Conservation (phyloP, 768 basidiomycete genomes). For the Termitomyces sp. region DNA sequence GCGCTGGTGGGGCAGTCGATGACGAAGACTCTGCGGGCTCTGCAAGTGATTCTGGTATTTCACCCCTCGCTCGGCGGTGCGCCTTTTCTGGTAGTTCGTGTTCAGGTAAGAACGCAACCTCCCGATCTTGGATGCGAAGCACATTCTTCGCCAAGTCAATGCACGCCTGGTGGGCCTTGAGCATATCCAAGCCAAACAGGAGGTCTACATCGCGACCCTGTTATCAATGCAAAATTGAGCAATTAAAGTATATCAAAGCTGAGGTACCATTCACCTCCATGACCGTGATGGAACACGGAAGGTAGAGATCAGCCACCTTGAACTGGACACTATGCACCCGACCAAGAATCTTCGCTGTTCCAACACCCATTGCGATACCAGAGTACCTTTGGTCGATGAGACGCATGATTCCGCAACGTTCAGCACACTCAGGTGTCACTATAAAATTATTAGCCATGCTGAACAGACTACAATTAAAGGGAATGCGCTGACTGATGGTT, state of each 20-base stretch:
- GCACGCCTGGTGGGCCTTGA: slow-evolving; percentile 93
- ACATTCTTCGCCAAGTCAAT: slow-evolving; percentile 91
- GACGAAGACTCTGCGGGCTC: slow-evolving; percentile 15
- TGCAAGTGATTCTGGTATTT: slow-evolving; percentile 20
- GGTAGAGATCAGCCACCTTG: slow-evolving; percentile 76
- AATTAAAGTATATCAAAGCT: neutral
- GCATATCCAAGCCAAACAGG: slow-evolving; percentile 98
- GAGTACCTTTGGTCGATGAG: slow-evolving; percentile 83
- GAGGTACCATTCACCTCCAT: slow-evolving; percentile 65
- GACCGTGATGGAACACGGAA: slow-evolving; percentile 91
- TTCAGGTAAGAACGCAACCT: slow-evolving; percentile 87
- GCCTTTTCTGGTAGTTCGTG: slow-evolving; percentile 91
- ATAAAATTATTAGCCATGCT: neutral
- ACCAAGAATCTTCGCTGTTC: slow-evolving; percentile 91
- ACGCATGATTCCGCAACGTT: slow-evolving; percentile 92
- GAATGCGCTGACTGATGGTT: slow-evolving; percentile 77
- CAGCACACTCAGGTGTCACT: slow-evolving; percentile 94
- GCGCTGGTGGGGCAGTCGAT: neutral
- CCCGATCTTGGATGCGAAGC: slow-evolving; percentile 87
- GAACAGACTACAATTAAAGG: neutral
- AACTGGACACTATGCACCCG: slow-evolving; percentile 92
- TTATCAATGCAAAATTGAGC: neutral
- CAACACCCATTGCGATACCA: slow-evolving; percentile 91
- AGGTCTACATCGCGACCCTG: slow-evolving; percentile 92
- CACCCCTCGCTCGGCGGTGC: slow-evolving; percentile 26